Evolutionary conservation across 2,329 filamentous ascomycete genomes (phyloP).

Genomic region (Gyromitra esculenta): DNA sequence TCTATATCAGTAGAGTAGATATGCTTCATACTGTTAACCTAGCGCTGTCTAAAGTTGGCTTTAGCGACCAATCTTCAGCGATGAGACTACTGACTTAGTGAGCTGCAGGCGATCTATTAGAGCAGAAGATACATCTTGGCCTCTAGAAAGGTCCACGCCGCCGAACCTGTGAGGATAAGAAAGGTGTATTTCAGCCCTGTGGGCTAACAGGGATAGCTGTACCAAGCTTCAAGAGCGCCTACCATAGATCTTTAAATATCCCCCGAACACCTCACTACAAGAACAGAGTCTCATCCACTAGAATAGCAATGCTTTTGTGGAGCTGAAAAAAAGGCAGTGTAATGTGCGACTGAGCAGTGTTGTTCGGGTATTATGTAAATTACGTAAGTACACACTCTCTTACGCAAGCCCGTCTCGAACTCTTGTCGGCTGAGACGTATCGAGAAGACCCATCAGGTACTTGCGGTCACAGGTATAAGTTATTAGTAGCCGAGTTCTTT

Average conservation of each 20-base stretch:
- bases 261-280: not conserved
- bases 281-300: not conserved
- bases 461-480: too few relatives aligned
- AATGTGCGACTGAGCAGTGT: too few relatives aligned
- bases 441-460: too few relatives aligned
- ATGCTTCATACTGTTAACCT: not conserved
- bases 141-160: too few relatives aligned
- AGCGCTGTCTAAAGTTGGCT: not conserved
- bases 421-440: too few relatives aligned
- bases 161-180: not conserved
- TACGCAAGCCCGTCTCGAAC: too few relatives aligned
- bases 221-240: not conserved
- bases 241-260: not conserved
- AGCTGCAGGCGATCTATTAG: not conserved
- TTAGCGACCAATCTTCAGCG: not conserved
- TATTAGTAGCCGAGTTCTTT: too few relatives aligned
- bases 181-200: not conserved
- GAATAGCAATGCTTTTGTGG: too few relatives aligned
- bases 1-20: not conserved
- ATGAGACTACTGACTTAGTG: not conserved
- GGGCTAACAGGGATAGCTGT: not conserved
- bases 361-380: too few relatives aligned
- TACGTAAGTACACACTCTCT: too few relatives aligned
- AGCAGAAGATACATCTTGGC: not conserved
- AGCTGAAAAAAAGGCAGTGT: too few relatives aligned